These are phyloP conservation scores for Teunomyces kruisii DNA, from an alignment of 805 yeast species.

Conservation along the genomic window DNA sequence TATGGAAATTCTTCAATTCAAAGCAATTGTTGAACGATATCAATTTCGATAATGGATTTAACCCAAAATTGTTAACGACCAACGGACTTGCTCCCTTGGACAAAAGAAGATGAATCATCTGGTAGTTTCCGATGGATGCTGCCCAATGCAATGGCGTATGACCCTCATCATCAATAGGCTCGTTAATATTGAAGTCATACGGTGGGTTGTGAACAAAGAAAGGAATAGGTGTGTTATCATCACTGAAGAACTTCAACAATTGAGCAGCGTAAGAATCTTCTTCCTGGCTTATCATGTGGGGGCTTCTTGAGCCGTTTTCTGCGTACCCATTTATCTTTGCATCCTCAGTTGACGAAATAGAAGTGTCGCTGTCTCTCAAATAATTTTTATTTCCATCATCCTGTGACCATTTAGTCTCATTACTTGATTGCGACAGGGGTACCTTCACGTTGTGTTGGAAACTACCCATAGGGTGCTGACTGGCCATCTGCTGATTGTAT, in stretches of 20 bases:
- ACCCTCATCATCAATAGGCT: constrained; percentile 89
- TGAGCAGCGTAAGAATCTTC: constrained; percentile 41
- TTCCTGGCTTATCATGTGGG: constrained; percentile 42
- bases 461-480: constrained; percentile 7
- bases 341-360: constrained; percentile 32
- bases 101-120: constrained; percentile 72
- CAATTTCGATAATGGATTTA: constrained; percentile 83
- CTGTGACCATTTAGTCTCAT: constrained; percentile 47
- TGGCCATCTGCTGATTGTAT: constrained; percentile 4
- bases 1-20: constrained; percentile 76
- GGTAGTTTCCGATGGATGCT: constrained; percentile 86
- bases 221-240: constrained; percentile 52
- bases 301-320: constrained; percentile 13
- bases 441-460: constrained; percentile 4
- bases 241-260: constrained; percentile 42
- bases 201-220: constrained; percentile 64
- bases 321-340: background rate
- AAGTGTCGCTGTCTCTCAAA: constrained; percentile 41
- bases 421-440: constrained; percentile 33
- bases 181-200: constrained; percentile 63
- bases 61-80: constrained; percentile 61
- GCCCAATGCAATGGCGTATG: constrained; percentile 98
- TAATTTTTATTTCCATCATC: constrained; percentile 25
- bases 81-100: constrained; percentile 70
- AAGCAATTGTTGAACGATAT: constrained; percentile 87